Conservation (phyloP, 345 rosid species). For the Ceriops decandra region DNA sequence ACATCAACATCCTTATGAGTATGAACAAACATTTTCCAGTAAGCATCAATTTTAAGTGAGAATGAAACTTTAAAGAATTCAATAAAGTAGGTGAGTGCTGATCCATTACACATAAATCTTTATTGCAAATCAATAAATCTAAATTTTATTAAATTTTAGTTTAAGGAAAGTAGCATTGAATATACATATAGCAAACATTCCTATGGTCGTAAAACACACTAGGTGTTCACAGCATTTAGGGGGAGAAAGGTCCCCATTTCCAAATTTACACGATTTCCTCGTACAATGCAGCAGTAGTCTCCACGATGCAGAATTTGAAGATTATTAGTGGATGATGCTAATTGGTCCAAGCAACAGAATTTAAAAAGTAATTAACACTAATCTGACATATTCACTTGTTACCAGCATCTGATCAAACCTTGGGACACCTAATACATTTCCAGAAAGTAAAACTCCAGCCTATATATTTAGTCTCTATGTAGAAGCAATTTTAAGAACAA, state of each 20-base stretch:
- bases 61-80: not conserved
- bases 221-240: too few relatives aligned
- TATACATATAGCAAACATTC: too few relatives aligned
- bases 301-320: too few relatives aligned
- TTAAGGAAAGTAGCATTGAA: too few relatives aligned
- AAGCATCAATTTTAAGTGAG: slow-evolving; percentile 1
- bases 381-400: not conserved
- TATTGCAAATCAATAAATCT: too few relatives aligned
- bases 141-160: too few relatives aligned
- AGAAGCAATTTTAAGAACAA: not conserved
- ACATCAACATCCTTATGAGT: slow-evolving; percentile 74
- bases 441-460: not conserved
- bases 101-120: slow-evolving; percentile 57
- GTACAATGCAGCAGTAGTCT: too few relatives aligned
- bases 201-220: too few relatives aligned
- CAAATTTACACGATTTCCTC: too few relatives aligned
- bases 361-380: not conserved
- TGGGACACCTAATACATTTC: not conserved
- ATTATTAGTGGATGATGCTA: too few relatives aligned
- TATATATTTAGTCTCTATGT: not conserved
- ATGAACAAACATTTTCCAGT: slow-evolving; percentile 7
- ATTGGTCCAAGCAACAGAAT: too few relatives aligned
- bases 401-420: not conserved
- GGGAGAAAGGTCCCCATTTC: too few relatives aligned
- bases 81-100: slow-evolving; percentile 37